Evolutionary conservation across 805 yeast genomes (phyloP).

Genomic region (Saccharomycopsis capsularis): DNA sequence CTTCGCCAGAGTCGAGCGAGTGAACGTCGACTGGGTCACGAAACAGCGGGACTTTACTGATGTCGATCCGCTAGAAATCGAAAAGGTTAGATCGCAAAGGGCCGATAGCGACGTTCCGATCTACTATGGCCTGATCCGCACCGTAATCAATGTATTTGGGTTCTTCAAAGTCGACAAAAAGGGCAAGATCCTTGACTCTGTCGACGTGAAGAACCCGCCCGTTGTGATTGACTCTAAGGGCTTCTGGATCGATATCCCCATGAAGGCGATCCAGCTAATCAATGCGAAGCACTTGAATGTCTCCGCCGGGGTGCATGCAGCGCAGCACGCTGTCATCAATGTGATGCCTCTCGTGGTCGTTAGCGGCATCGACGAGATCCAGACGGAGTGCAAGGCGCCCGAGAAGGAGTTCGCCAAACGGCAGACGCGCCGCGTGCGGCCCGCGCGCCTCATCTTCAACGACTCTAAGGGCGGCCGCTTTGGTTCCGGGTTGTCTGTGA

Average conservation of each 20-base stretch:
- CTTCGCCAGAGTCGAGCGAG: conserved; percentile 80
- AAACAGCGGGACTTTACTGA: conserved; percentile 88
- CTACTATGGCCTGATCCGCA: conserved; percentile 67
- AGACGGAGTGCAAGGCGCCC: conserved; percentile 95
- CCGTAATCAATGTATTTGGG: conserved; percentile 81
- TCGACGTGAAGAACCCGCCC: conserved; percentile 89
- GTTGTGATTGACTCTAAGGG: conserved; percentile 65
- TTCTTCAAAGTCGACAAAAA: conserved; percentile 78
- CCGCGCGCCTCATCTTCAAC: conserved; percentile 78
- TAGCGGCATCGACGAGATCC: conserved; percentile 69
- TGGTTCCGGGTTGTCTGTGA: conserved; percentile 74
- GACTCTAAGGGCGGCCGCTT: conserved; percentile 76
- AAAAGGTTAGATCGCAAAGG: conserved; percentile 43
- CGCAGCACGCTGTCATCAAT: conserved; percentile 84
- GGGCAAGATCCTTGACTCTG: conserved; percentile 81
- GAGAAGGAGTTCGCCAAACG: conserved; percentile 86
- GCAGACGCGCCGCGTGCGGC: conserved; percentile 66
- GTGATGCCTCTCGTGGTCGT: conserved; percentile 67
- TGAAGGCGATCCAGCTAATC: conserved; percentile 51
- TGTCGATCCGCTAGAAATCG: conserved; percentile 78
- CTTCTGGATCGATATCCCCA: conserved; percentile 85
- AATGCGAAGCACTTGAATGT: conserved; percentile 51
- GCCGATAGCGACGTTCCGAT: conserved; percentile 51
- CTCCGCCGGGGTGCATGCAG: conserved; percentile 96
- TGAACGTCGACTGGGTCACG: conserved; percentile 91